Conservation (phyloP, 306 rosid species). For the Cucumis melo region DNA sequence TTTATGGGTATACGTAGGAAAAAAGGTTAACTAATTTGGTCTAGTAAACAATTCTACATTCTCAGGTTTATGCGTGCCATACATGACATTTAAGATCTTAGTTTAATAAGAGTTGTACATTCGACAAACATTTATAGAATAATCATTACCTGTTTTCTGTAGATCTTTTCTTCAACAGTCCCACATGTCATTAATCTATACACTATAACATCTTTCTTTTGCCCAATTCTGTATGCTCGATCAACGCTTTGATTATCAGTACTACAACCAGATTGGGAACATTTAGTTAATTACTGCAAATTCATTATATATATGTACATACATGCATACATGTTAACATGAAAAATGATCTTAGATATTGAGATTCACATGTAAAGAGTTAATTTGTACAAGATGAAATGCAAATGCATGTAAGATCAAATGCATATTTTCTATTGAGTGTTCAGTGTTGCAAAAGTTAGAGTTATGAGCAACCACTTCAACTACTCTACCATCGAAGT, state of each 20-base stretch:
- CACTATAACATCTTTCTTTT: conserved; percentile 74
- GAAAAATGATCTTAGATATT: not conserved
- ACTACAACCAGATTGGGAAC: conserved; percentile 31
- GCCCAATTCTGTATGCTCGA: conserved; percentile 96
- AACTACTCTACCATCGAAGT: no score
- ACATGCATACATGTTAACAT: not conserved
- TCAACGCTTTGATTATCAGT: conserved; percentile 94
- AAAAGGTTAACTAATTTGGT: not conserved
- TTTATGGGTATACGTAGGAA: not conserved
- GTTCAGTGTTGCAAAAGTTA: not conserved
- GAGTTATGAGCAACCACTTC: not conserved
- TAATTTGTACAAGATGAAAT: not conserved
- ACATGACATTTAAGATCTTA: not conserved
- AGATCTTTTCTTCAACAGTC: conserved; percentile 94
- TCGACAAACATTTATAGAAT: not conserved
- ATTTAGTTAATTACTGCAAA: not conserved
- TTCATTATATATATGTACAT: not conserved
- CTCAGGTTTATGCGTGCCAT: not conserved
- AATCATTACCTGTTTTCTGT: conserved; percentile 67
- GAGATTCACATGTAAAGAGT: not conserved
- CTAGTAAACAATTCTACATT: not conserved
- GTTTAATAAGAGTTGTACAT: not conserved
- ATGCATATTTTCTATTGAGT: not conserved
- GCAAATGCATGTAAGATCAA: not conserved
- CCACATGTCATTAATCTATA: conserved; percentile 93